Base-by-base conservation (phyloP, 305 asterid genomes). In the Solanum chacoense region DNA sequence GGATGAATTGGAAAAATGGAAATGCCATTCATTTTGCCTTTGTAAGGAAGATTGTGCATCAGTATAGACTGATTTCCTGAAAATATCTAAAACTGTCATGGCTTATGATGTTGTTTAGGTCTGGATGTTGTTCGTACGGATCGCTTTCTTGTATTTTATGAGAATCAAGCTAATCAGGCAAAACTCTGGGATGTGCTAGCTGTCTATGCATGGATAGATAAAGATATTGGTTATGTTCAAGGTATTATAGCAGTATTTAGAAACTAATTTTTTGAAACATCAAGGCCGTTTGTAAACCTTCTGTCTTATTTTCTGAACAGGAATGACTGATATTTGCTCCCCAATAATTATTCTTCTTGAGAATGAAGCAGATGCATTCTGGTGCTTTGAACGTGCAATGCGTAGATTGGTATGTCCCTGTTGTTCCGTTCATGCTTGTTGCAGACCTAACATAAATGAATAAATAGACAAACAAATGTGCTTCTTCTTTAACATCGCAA, bases 261-360 rank as follows among this genome's bases (percentile, higher is more conserved):
- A 87, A 88, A 75, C 10, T 63, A 76, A 18, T 77, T 55, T 63
- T 87, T 90, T 65, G 83, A 86, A 69, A 45, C 28, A 50, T 20
- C 87, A 79, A 86, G 90, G 78, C 89, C 7, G 2, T 50, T 31
- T 32, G 16, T 83, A 88, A 38, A 77, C 90, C 88, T 88, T 88
- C 24, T 10, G 38, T 34, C 35, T 50, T 59, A 59, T 65, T 59
- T 87, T 83, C 35, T 89, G 91, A 84, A 87, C 93, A 97, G 99
- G 99, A 91, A 97, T 97, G 99, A 96, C 93, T 91, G 99, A 97
- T 90, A 96, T 97, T 88, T 97, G 99, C 95, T 97, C 99, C 90
- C 99, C 99, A 40, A 93, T 97, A 92, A 92, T 94, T 87, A 92
- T 97, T 87, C 98, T 97, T 89, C 89, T 95, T 63, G 99, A 95